Conservation (phyloP, 169 alveolate genomes). For the Nephromyces sp. region DNA sequence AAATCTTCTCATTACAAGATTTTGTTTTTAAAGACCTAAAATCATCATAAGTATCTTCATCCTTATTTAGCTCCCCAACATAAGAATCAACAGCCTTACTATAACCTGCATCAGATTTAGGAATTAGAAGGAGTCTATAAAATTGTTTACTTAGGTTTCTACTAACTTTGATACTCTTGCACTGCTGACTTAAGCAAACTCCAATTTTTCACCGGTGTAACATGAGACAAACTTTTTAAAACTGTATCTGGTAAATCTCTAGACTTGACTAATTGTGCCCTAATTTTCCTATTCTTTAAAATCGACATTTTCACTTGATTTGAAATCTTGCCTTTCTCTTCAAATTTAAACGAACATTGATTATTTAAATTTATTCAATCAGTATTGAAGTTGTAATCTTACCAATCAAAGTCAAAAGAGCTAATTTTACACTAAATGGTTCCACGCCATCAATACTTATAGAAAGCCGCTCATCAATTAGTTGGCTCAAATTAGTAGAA, state of each 20-base stretch:
- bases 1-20: no score
- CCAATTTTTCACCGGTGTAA: not conserved
- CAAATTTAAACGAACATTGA: not conserved
- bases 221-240: not conserved
- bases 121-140: no score
- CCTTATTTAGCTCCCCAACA: no score
- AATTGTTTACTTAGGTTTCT: no score
- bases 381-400: no score
- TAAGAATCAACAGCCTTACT: no score
- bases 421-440: not conserved
- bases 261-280: not conserved
- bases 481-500: not conserved
- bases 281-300: not conserved
- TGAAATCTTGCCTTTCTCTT: not conserved
- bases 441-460: not conserved
- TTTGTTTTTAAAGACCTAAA: no score
- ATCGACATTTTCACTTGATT: not conserved
- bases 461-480: not conserved
- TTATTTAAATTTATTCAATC: no score
- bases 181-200: not conserved
- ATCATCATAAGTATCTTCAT: no score
- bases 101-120: no score
- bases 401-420: not conserved
- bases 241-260: not conserved
- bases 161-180: not conserved